Percentiles rank a stretch among this genome's conserved stretches.
Evolutionary conservation across 805 yeast species (phyloP).

Genomic region (Metschnikowia kofuensis): DNA sequence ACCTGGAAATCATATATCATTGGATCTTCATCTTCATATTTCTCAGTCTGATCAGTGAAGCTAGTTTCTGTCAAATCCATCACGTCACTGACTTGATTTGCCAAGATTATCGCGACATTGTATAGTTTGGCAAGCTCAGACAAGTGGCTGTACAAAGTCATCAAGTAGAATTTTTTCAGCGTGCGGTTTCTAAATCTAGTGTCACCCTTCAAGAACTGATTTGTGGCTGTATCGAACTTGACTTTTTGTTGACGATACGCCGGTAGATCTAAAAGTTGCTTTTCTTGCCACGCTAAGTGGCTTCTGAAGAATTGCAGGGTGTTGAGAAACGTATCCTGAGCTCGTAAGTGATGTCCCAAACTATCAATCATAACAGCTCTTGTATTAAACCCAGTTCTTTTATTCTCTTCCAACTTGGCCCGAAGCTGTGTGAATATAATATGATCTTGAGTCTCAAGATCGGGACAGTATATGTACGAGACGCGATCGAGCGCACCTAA

Average conservation of each 20-base stretch:
- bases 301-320: constrained; percentile 11
- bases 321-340: constrained; percentile 41
- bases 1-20: constrained; percentile 59
- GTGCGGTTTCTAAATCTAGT: constrained; percentile 24
- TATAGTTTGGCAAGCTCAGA: constrained; percentile 45
- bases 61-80: constrained; percentile 3
- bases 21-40: constrained; percentile 21
- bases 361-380: constrained; percentile 75
- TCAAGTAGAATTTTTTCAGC: constrained; percentile 42
- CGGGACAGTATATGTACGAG: constrained; percentile 57
- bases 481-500: constrained; percentile 34
- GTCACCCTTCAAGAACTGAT: constrained; percentile 19
- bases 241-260: constrained; percentile 8
- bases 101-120: constrained; percentile 60
- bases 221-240: constrained; percentile 29
- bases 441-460: constrained; percentile 72
- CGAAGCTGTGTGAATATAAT: constrained; percentile 70
- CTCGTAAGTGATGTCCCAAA: constrained; percentile 75
- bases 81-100: constrained; percentile 79
- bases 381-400: constrained; percentile 29
- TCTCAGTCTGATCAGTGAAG: not conserved
- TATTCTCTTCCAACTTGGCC: constrained; percentile 27
- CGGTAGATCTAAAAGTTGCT: constrained; percentile 6
- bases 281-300: constrained; percentile 14
- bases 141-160: constrained; percentile 46